Evolutionary conservation across 2,329 filamentous ascomycete species (phyloP), one percentile per base, ranked within the genome.

Genomic region (Apiospora malaysiana): DNA sequence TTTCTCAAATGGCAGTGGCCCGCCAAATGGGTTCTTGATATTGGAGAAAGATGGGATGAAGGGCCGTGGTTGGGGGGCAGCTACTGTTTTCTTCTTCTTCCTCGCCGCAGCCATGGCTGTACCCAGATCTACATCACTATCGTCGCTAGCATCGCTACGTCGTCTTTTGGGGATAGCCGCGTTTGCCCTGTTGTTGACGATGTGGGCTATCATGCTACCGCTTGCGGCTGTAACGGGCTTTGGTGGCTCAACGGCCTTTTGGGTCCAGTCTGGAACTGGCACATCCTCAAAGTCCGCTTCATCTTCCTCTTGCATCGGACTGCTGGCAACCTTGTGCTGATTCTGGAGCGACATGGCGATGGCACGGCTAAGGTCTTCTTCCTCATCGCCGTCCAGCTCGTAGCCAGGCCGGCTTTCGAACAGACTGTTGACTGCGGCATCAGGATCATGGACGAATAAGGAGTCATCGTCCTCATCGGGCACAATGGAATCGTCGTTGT

Each of bases 1-100:
- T 77, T 94, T 95, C 75, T 97, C 94, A 77, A 99, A 99, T 0
- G 96, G 96, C 6, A 99, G 81, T 0, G 95, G 94, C 0, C 95
- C 95, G 74, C 89, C 89, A 77, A 97, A 90, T 0, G 89, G 85
- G 75, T 90, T 89, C 74, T 88, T 89, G 46, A 87, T 84, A 68
- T 89, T 90, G 12, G 86, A 79, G n/a, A 81, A 77, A 3, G 83
- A 77, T 25, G 82, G 79, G 70, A 75, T 45, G 71, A 75, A 45
- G 73, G 71, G 40, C 10, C 43, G 65, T 27, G 65, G 40, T 18
- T 67, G 45, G 21, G 46, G 9, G 23, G 80, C 79, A 56, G 79
- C 74, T 8, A 71, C 71, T 5, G 71, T 67, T 51, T 86, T 86
- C 77, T 90, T 89, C 71, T 86, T 85, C 74, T 87, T 89, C 71